Evolutionary conservation across 2,329 filamentous ascomycete species (phyloP), one percentile per base, ranked within the genome.

Genomic region (Aspergillus ochraceus): DNA sequence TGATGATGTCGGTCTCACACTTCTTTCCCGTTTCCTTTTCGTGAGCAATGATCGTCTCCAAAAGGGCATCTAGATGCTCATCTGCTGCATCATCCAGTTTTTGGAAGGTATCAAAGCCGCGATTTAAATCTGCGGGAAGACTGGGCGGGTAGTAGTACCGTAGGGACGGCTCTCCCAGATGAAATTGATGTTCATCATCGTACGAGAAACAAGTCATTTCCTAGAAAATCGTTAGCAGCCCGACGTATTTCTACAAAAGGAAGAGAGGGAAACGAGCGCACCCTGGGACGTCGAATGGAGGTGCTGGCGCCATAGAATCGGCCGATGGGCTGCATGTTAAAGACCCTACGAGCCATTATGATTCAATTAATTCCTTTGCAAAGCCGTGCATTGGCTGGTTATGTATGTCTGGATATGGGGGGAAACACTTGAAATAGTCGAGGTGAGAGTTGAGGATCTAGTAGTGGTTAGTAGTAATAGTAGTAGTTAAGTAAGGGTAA

Each of bases 161-260:
- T 65, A 99, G 73, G 1, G 91, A 94, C 3, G 89, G 90, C 62
- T 90, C 89, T 64, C 91, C 92, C 3, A 89, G 84, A 52, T 82
- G 88, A 70, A 92, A 92, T 56, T 86, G 76, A 73, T 94, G 95
- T 29, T 92, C 81, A 49, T 92, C 86, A 73, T 98, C 91, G 76
- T 95, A 98, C 9, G 94, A 98, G 78, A 98, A 99, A 77, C 84
- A 92, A 4, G 94, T 86, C 65, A 99, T 90, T 80, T 99, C 95
- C 89, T 94, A 59, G 17, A 10, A n/a, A n/a, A 46, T 19, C 32
- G 52, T 64, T 62, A 66, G 5, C 54, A 50, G 14, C 9, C 14
- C 20, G 42, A 19, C 2, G 17, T 26, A 11, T n/a, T 17, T 36
- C 24, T 24, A 4, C 4, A 24, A 39, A 19, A 57, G 51, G 51